Base-by-base conservation (phyloP, 345 rosid genomes). In the Diplotaxis tenuifolia region DNA sequence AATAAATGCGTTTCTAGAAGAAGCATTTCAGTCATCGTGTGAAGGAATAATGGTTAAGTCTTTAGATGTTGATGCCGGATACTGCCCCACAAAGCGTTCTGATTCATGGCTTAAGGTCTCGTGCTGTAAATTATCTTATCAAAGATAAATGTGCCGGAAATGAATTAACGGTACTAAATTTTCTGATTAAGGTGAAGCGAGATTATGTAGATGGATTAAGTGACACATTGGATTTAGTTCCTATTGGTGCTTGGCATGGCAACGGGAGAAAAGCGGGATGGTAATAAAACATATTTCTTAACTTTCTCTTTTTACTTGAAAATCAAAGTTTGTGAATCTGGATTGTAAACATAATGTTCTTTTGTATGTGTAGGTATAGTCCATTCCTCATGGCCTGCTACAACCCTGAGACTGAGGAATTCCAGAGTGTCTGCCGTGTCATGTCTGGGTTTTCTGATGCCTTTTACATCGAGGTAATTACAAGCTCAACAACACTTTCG, bases 241-340 rank as follows among this genome's bases (percentile, higher is more conserved):
- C 98, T 9, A 93, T 93, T 40, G 98, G 96, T 63, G 96, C 96
- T 62, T 89, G 98, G 98, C 89, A 90, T 78, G 96, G 96, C 57
- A 93, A 93, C 56, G 96, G 96, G 54, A 86, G 96, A 79, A 93
- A 93, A 85, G 96, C 93, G 2, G 92, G 97, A 87, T 93, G 98
- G 98, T 93, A 85, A 40, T 61, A 7, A 20, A 59, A 28, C 22
- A 9, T 28, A 16, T 6, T 36, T 36, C 0, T 10, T n/a, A n/a
- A n/a, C n/a, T n/a, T n/a, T n/a, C n/a, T n/a, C n/a, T n/a, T n/a
- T n/a, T n/a, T 54, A 16, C 12, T 16, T 14, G n/a, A 7, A 34
- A 73, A 40, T 20, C 11, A 18, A 42, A 58, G 6, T 61, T 3
- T 75, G 21, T 60, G 18, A 60, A 7, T 57, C 32, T 7, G 0